Evolutionary conservation across 179 eudicot species (phyloP), one percentile per base, ranked within the genome.

Genomic region (Silene coronaria): DNA sequence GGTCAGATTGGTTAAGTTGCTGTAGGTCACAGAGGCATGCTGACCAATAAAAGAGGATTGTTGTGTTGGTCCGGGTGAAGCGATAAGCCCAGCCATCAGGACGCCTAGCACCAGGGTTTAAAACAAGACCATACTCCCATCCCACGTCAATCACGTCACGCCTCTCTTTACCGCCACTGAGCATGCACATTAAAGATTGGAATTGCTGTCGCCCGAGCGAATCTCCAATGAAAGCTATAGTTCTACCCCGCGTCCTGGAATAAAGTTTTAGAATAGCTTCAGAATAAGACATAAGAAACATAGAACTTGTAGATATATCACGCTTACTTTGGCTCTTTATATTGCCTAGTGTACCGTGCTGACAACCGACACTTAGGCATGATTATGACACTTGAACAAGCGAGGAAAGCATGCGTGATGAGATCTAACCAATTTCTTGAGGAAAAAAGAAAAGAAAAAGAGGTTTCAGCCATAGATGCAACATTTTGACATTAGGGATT

Each of bases 61-160:
- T 91, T 67, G 96, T 85, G 60, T 91, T 88, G 55, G 93, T 87
- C 30, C 48, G 71, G 17, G 84, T 85, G 85, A 91, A 92, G 30
- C 89, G 82, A 71, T 83, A 87, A 36, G 92, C 97, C 97, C 97
- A 92, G 1, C 97, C 97, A 71, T 91, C 94, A 32, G 97, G 97
- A 11, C 97, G 92, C 53, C 61, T 17, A 32, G 89, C 84, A 8
- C 91, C 90, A 10, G 76, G 86, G 11, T 83, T 75, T 78, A 85
- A 88, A 57, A 85, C 87, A 30, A 92, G 94, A 57, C 91, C 93
- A 67, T 81, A 92, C 63, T 89, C 86, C 84, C 74, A 32, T 24
- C 89, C 96, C 21, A 89, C 90, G 19, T 91, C 80, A 30, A 78
- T 58, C 62, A 87, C 90, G 61, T 86, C 88, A 5, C 77, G 80